A percentile compares a stretch with the other conserved stretches of the same genome.
Evolutionary conservation across 2,329 filamentous ascomycete species (phyloP).

Genomic region (Xylaria sp.): DNA sequence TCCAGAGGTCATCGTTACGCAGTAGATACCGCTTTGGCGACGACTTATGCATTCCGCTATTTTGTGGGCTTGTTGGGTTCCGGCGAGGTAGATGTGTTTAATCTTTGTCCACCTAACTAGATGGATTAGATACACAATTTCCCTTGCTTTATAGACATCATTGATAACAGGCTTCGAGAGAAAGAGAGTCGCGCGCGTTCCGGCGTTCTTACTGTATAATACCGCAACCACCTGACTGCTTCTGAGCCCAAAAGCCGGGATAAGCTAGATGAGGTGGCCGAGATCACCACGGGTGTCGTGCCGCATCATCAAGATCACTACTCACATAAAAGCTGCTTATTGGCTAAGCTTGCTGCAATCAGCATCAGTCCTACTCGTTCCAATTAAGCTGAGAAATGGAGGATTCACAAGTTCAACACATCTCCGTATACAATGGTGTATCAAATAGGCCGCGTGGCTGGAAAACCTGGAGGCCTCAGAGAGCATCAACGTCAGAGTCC

Average conservation of each 20-base stretch:
- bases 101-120: neutral
- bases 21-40: constrained; percentile 9
- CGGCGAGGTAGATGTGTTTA: constrained; percentile 13
- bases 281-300: neutral
- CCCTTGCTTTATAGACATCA: neutral
- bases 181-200: neutral
- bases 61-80: constrained; percentile 15
- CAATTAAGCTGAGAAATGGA: constrained; percentile 18
- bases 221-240: neutral
- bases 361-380: neutral
- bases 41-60: constrained; percentile 16
- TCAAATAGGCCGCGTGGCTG: constrained; percentile 44
- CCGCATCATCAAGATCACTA: neutral
- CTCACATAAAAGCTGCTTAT: neutral
- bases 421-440: constrained; percentile 43
- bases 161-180: neutral
- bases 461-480: constrained; percentile 44
- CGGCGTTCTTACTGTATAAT: neutral
- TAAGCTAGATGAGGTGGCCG: neutral
- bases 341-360: neutral
- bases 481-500: constrained; percentile 38
- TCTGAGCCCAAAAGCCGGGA: neutral
- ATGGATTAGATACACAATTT: constrained; percentile 1
- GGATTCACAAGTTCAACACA: constrained; percentile 23
- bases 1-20: neutral